Conservation (phyloP, 192 early-diverging fungal species). For the Podila epigama region DNA sequence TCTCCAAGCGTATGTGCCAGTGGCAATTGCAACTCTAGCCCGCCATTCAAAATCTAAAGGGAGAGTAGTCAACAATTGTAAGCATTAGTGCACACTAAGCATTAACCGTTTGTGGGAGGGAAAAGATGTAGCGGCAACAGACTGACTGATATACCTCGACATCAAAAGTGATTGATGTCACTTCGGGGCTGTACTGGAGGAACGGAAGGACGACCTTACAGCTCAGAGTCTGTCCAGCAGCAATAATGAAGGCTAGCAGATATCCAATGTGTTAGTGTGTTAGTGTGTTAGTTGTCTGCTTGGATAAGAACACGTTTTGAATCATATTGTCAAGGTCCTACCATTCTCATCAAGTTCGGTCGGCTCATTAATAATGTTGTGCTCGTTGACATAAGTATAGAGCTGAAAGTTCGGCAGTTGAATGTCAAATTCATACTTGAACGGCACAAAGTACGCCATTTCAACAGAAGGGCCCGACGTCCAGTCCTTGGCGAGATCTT, state of each 20-base stretch:
- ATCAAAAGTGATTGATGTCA: slow-evolving; percentile 60
- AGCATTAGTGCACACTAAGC: background rate
- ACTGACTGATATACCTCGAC: slow-evolving; percentile 53
- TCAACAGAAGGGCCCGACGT: slow-evolving; percentile 59
- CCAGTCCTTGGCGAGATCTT: slow-evolving; percentile 77
- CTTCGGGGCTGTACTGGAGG: slow-evolving; percentile 60
- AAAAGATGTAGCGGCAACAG: too few relatives aligned
- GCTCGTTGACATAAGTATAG: slow-evolving; percentile 74
- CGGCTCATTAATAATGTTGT: slow-evolving; percentile 80
- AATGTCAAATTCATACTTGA: slow-evolving; percentile 66
- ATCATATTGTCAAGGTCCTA: slow-evolving; percentile 47
- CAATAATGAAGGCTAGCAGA: slow-evolving; percentile 50
- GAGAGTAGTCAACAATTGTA: background rate
- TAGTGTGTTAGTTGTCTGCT: slow-evolving; percentile 18
- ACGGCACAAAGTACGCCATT: slow-evolving; percentile 72
- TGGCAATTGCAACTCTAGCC: slow-evolving; percentile 61
- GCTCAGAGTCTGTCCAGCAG: slow-evolving; percentile 48
- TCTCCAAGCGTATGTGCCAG: slow-evolving; percentile 70
- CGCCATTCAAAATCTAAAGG: slow-evolving; percentile 55
- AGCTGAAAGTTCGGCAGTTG: slow-evolving; percentile 58
- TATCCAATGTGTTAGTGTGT: background rate
- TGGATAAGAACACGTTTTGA: background rate
- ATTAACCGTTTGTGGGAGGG: background rate
- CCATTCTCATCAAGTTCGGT: slow-evolving; percentile 77
- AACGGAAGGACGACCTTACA: slow-evolving; percentile 63